Conservation (phyloP, 345 rosid genomes). For the Moringa oleifera region DNA sequence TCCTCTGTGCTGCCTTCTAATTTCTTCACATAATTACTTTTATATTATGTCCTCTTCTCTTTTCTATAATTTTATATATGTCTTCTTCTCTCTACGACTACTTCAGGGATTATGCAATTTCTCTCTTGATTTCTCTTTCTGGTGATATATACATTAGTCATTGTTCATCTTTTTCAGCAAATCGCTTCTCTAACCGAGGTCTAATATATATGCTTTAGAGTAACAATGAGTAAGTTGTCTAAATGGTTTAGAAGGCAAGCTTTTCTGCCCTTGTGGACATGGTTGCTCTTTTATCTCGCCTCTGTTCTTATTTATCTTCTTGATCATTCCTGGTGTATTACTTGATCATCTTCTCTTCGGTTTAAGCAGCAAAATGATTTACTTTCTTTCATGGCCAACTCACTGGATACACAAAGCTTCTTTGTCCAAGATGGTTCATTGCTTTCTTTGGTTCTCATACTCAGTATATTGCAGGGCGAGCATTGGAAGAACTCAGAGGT, state of each 20-base stretch:
- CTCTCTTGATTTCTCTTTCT: not conserved
- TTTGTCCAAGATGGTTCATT: no score
- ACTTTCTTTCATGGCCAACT: no score
- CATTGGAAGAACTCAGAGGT: constrained; percentile 83
- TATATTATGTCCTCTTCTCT: not conserved
- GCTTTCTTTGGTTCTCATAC: no score
- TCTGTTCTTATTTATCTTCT: not conserved
- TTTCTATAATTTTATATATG: not conserved
- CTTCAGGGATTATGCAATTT: constrained; percentile 7
- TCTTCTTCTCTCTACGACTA: not conserved
- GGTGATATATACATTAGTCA: not conserved
- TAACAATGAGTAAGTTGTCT: constrained; percentile 9
- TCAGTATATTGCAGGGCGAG: constrained; percentile 44
- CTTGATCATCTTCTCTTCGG: no score
- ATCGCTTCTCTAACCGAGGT: constrained; percentile 9
- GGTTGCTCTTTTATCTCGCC: not conserved
- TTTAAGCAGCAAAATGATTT: no score
- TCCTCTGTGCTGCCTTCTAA: not conserved
- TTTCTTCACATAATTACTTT: not conserved
- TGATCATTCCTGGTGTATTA: no score
- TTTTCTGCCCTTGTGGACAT: not conserved
- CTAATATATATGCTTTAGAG: constrained; percentile 5
- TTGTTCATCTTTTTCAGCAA: constrained; percentile 11
- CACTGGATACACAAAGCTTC: no score
- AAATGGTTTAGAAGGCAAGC: constrained; percentile 6